Evolutionary conservation across 768 basidiomycete species (phyloP), one percentile per base, ranked within the genome.

Genomic region (Termitomyces sp.): DNA sequence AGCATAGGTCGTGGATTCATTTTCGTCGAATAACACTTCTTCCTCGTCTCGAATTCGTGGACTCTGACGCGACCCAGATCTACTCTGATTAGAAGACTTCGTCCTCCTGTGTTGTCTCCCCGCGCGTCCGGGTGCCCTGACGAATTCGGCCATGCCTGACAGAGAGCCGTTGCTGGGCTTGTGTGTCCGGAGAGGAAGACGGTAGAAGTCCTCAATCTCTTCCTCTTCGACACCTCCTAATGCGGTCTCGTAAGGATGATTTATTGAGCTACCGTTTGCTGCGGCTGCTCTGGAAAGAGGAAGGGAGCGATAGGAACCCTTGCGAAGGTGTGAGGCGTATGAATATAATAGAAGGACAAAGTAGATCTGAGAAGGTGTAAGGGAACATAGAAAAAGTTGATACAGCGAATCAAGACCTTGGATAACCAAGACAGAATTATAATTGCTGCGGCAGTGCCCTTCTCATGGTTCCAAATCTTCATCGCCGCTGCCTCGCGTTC

Each of bases 271-370:
- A 70, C 36, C 61, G 71, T 57, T 56, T 68, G 56, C 33, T 57
- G 73, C 69, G 59, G 72, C 72, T 57, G 79, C 72, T 52, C 82
- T 82, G 18, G 78, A 77, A 54, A 79, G 75, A 13, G 91, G 87
- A 47, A 99, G 85, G 14, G 87, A 77, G 63, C 91, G 89, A 69
- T 95, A 98, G 26, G 92, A 90, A 49, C 94, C 92, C 67, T 89
- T 89, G 48, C 95, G 91, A 55, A 98, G 87, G 71, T 98, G 97
- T 2, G 84, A 78, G 3, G 94, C 95, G 71, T 91, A 98, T 14
- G 96, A 98, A 73, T 98, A 99, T 33, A 98, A 76, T 57, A 95
- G 73, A 44, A 90, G 74, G 47, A 89, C 88, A 72, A 99, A 95
- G 77, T 97, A 99, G 57, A 96, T 79, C 96, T 98, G 58, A n/a